Evolutionary conservation across 352 stramenopile genomes (phyloP).

Genomic region (Phytophthora pistaciae): DNA sequence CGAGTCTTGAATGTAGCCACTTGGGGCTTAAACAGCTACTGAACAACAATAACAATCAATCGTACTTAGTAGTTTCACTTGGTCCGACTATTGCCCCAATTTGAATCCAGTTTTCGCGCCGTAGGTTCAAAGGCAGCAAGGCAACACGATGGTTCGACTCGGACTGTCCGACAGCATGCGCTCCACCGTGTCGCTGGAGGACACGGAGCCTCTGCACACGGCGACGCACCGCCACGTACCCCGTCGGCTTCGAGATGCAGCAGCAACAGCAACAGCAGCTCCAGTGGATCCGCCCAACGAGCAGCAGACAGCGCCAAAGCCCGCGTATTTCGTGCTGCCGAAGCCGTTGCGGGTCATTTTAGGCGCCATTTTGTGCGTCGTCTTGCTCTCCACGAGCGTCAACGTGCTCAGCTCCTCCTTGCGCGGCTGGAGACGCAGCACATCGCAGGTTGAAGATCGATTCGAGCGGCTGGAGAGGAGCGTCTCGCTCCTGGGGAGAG

Average conservation of each 20-base stretch:
- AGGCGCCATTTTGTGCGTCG: slow-evolving; percentile 15
- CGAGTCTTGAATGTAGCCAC: slow-evolving; percentile 8
- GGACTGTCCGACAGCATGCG: slow-evolving; percentile 54
- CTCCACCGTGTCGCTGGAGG: slow-evolving; percentile 33
- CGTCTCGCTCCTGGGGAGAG: slow-evolving; percentile 22
- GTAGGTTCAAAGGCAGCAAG: slow-evolving; percentile 1
- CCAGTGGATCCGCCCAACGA: neutral
- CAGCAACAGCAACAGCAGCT: slow-evolving; percentile 10
- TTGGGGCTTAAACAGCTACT: neutral
- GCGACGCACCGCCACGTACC: slow-evolving; percentile 11
- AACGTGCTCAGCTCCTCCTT: neutral
- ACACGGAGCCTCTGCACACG: slow-evolving; percentile 25
- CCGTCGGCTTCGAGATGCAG: neutral
- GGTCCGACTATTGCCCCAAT: slow-evolving; percentile 19
- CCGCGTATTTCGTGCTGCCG: slow-evolving; percentile 6
- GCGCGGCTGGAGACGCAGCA: slow-evolving; percentile 1
- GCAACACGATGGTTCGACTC: slow-evolving; percentile 32
- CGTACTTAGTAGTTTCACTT: slow-evolving; percentile 8
- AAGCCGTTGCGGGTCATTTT: slow-evolving; percentile 18
- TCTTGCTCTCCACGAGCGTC: slow-evolving; percentile 15
- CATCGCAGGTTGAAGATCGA: slow-evolving; percentile 6
- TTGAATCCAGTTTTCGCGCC: slow-evolving; percentile 39
- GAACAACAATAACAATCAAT: neutral
- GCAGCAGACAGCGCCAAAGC: slow-evolving; percentile 12
- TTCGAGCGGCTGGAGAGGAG: slow-evolving; percentile 43